Conservation (phyloP, 805 yeast genomes). For the Komagataella pseudopastoris region DNA sequence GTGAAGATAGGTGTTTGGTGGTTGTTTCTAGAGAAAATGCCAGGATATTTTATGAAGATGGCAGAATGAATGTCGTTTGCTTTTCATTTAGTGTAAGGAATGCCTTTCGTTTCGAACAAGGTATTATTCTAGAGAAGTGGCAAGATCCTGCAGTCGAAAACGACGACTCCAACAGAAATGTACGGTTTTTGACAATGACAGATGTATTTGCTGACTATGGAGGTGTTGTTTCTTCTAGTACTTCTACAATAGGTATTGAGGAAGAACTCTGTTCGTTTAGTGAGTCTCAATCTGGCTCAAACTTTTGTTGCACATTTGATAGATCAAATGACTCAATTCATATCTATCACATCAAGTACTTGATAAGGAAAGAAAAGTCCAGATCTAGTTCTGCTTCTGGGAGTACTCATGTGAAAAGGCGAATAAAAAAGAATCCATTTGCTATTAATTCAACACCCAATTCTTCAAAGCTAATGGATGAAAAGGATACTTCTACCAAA, state of each 20-base stretch:
- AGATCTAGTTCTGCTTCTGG: not conserved
- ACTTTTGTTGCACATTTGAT: slow-evolving; percentile 43
- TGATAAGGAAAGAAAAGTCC: slow-evolving; percentile 11
- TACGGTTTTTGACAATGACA: slow-evolving; percentile 46
- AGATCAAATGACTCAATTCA: slow-evolving; percentile 27
- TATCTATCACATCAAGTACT: slow-evolving; percentile 42
- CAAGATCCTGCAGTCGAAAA: not conserved
- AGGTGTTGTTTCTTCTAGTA: slow-evolving; percentile 54
- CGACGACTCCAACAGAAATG: slow-evolving; percentile 3
- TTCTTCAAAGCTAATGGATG: slow-evolving; percentile 26
- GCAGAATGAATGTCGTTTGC: slow-evolving; percentile 43
- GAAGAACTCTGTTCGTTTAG: slow-evolving; percentile 53
- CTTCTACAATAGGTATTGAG: slow-evolving; percentile 42
- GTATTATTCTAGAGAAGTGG: slow-evolving; percentile 49
- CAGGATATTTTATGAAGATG: slow-evolving; percentile 46
- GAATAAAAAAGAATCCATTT: not conserved
- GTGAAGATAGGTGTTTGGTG: slow-evolving; percentile 29
- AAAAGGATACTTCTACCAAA: slow-evolving; percentile 4
- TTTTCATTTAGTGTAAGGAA: slow-evolving; percentile 55
- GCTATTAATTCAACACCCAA: slow-evolving; percentile 21
- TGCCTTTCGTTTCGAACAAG: slow-evolving; percentile 55
- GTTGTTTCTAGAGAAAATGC: slow-evolving; percentile 50
- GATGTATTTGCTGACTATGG: slow-evolving; percentile 73
- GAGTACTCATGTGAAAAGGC: not conserved
- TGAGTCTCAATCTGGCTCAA: slow-evolving; percentile 17